A percentile compares a stretch with the other conserved stretches of the same genome.
phyloP scores from a whole-genome alignment of 306 rosid genomes.

The Cicer pinnatifidum region DNA sequence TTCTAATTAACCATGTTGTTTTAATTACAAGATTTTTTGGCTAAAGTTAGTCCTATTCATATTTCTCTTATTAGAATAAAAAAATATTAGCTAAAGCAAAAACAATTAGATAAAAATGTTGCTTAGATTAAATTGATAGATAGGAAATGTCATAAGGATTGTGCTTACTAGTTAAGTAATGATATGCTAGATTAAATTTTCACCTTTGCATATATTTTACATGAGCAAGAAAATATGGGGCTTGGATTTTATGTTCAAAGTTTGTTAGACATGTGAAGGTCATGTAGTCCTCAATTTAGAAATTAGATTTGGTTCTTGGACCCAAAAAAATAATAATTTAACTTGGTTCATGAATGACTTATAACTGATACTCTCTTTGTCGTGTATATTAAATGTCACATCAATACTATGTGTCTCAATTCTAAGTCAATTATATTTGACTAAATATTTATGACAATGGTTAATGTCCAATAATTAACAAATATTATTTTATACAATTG shows the following conservation, averaged over 20 bases:
- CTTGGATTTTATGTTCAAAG: constrained; percentile 44
- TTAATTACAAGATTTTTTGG: not conserved
- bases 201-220: constrained; percentile 35
- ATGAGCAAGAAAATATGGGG: constrained; percentile 29
- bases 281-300: constrained; percentile 34
- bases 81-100: not conserved
- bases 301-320: constrained; percentile 24
- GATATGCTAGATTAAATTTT: constrained; percentile 12
- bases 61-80: not conserved
- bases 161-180: constrained; percentile 33
- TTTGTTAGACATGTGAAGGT: constrained; percentile 47
- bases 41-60: not conserved
- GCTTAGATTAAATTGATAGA: not conserved
- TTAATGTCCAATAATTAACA: no score
- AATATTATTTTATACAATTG: no score
- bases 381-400: no score
- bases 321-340: no score
- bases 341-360: not conserved
- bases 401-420: no score
- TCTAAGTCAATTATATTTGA: no score
- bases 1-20: not conserved
- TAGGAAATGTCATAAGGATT: constrained; percentile 42
- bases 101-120: not conserved
- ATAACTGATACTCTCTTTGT: not conserved
- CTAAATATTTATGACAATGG: no score